Conservation (phyloP, 2,329 filamentous ascomycete species). For the Verticillium zaregamsianum region DNA sequence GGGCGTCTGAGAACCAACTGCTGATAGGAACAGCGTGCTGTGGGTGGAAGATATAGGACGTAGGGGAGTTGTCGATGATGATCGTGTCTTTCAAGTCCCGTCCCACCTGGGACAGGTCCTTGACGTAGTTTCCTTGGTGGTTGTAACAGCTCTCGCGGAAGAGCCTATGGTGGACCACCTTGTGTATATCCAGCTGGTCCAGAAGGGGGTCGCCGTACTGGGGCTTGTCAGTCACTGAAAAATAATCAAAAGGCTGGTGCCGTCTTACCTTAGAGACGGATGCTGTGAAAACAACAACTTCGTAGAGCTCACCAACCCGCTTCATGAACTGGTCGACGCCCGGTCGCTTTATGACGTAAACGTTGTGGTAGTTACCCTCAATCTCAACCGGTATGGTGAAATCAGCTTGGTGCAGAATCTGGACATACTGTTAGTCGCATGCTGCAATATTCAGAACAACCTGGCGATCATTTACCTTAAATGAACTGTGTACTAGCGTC, state of each 20-base stretch:
- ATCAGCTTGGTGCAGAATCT: constrained; percentile 97
- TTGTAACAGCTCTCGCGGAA: constrained; percentile 99
- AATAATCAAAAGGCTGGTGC: constrained; percentile 13
- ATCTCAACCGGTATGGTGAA: constrained; percentile 99
- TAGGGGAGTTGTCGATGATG: constrained; percentile 99
- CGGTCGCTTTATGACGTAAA: constrained; percentile 99
- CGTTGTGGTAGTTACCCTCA: constrained; percentile 97
- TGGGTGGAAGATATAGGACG: constrained; percentile 98
- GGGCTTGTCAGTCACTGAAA: background rate
- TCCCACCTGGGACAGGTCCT: constrained; percentile 95
- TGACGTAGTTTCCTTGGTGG: constrained; percentile 98
- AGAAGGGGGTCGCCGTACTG: constrained; percentile 94
- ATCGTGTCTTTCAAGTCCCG: constrained; percentile 96
- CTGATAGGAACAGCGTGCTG: constrained; percentile 98
- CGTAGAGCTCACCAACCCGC: constrained; percentile 92
- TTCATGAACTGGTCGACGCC: constrained; percentile 99
- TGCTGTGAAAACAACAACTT: constrained; percentile 97
- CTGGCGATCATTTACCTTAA: constrained; percentile 66
- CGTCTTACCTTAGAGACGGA: constrained; percentile 85
- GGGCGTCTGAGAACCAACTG: constrained; percentile 99
- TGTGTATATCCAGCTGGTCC: constrained; percentile 95
- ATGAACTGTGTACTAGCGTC: constrained; percentile 96
- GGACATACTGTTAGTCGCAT: constrained; percentile 3
- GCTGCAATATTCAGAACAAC: background rate
- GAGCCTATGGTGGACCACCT: constrained; percentile 90